Evolutionary conservation across 2,329 filamentous ascomycete genomes (phyloP), one percentile per base, ranked within the genome.

Genomic region (Neonectria magnoliae): DNA sequence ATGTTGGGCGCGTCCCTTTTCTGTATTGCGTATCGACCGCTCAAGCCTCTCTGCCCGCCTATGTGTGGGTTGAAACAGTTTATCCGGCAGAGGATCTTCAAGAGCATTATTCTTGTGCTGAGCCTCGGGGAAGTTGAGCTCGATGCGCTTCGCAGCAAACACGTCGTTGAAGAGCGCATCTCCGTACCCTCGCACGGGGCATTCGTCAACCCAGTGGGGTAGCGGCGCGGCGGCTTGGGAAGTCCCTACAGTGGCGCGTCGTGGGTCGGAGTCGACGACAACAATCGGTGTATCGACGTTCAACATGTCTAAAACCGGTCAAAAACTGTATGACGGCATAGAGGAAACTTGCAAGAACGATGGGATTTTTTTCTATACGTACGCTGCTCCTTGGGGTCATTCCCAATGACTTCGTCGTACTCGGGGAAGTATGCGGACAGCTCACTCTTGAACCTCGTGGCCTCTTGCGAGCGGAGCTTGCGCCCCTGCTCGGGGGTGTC

Each of bases 321-420:
- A 71, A 65, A 55, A 58, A 67, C 41, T 25, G 56, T 31, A 59
- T 27, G 6, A 51, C 18, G 10, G 18, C 31, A 18, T 48, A 47
- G 50, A 13, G 6, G 5, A 57, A n/a, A 29, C 36, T 20, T 20
- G 63, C 45, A 18, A 45, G 62, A 68, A 60, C 61, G 70, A 72
- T 67, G 66, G 59, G 60, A 2, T 25, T 64, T 70, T 69, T 71
- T 69, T 51, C 29, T 61, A 51, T 22, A 83, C 88, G 77, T 86
- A 94, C 94, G 91, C 72, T 91, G 84, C 79, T 94, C 91, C 73
- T 91, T 91, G 42, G 90, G 88, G 68, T 93, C 90, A 76, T 97
- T 93, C 67, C 93, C 94, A 80, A 98, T 93, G 70, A 98, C 88
- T 77, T 97, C 93, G 79, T 98, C 94, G 79, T 97, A 98, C 75